Conservation (phyloP, 495 filamentous ascomycete species). For the Trichoderma orchidacearum region DNA sequence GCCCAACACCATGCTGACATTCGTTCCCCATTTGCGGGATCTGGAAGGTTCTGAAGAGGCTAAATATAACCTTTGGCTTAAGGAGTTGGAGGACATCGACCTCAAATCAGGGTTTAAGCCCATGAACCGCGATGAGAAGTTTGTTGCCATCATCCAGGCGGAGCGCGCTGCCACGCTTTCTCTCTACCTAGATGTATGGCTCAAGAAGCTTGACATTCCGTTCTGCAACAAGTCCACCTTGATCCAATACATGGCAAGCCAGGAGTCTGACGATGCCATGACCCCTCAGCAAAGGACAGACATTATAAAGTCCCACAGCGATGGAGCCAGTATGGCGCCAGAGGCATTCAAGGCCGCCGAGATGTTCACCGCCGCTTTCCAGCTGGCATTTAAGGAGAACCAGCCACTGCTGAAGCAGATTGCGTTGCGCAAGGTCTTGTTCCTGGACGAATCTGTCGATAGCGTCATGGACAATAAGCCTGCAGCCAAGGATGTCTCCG, state of each 20-base stretch:
- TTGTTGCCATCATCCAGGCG: constrained; percentile 21
- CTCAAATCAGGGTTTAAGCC: constrained; percentile 33
- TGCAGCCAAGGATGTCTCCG: constrained; percentile 25
- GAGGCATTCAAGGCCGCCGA: constrained; percentile 16
- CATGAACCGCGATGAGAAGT: constrained; percentile 23
- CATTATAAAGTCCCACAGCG: constrained; percentile 22
- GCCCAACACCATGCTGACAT: constrained; percentile 33
- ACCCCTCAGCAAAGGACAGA: constrained; percentile 29
- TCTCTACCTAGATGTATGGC: constrained; percentile 30
- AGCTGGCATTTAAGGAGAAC: constrained; percentile 23
- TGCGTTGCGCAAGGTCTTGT: constrained; percentile 25
- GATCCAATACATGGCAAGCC: constrained; percentile 27
- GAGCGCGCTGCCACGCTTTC: constrained; percentile 28
- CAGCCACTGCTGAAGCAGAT: constrained; percentile 11
- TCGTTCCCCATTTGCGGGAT: constrained; percentile 33
- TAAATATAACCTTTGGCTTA: constrained; percentile 30
- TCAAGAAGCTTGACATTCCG: constrained; percentile 23
- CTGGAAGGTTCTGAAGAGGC: constrained; percentile 27
- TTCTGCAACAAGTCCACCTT: constrained; percentile 28
- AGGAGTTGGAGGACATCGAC: constrained; percentile 33
- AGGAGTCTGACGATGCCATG: constrained; percentile 21
- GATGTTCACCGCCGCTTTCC: constrained; percentile 29
- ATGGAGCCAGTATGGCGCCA: constrained; percentile 17
- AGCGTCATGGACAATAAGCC: constrained; percentile 28
- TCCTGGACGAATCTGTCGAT: constrained; percentile 29